Evolutionary conservation across 75 land plant genomes (phyloP).

Genomic region (Azolla pinnata): DNA sequence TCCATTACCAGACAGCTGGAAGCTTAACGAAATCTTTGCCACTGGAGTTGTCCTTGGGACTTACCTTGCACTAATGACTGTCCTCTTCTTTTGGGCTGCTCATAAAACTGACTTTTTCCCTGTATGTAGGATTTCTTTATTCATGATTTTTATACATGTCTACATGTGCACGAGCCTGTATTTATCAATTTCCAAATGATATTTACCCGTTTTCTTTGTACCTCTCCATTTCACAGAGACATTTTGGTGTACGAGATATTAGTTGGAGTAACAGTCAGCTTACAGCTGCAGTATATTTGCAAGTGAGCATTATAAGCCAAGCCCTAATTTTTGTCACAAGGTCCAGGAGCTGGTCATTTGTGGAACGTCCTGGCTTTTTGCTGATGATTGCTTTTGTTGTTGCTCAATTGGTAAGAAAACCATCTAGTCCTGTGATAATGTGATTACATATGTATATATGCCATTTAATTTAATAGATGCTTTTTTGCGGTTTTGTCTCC

Average conservation of each 20-base stretch:
- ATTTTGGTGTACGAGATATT: conserved; percentile 31
- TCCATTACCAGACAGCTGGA: conserved; percentile 19
- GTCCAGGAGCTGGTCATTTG: conserved; percentile 54
- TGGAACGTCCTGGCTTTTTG: conserved; percentile 62
- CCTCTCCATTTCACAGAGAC: conserved; percentile 22
- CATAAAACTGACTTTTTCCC: conserved; percentile 26
- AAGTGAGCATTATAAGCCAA: conserved; percentile 35
- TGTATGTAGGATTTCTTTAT: conserved; percentile 10
- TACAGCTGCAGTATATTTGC: conserved; percentile 28
- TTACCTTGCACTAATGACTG: conserved; percentile 40
- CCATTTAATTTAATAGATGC: background rate
- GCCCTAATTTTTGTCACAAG: conserved; percentile 56
- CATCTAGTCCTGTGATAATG: background rate
- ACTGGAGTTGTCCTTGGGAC: conserved; percentile 41
- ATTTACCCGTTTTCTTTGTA: no score
- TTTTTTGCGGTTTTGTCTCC: conserved; percentile 6
- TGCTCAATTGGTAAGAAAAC: conserved; percentile 51
- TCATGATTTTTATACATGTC: background rate
- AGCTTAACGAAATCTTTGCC: conserved; percentile 30
- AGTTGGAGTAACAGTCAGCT: conserved; percentile 13
- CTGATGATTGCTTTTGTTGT: conserved; percentile 41
- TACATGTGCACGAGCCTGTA: background rate
- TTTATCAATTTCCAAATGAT: background rate
- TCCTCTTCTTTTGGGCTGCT: conserved; percentile 33
- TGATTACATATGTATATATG: background rate